Percentiles rank a stretch among this genome's conserved stretches.
Conservation (phyloP, 768 basidiomycete genomes). For the Myochromella boudieri region DNA sequence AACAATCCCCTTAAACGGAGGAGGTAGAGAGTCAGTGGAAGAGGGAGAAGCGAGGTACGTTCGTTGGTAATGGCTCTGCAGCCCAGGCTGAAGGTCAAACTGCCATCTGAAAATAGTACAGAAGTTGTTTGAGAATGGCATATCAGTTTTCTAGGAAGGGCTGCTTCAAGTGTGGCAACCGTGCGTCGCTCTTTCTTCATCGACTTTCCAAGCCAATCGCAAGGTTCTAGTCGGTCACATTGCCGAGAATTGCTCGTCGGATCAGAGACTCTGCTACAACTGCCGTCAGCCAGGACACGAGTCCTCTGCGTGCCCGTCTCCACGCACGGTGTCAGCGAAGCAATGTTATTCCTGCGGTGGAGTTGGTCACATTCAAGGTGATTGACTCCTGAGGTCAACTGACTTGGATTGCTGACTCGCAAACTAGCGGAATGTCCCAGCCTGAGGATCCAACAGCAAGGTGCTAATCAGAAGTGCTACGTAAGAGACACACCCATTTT, state of each 20-base stretch:
- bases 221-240: constrained; percentile 79
- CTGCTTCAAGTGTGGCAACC: constrained; percentile 92
- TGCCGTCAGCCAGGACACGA: constrained; percentile 95
- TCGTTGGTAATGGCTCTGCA: too few relatives aligned
- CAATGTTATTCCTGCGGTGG: constrained; percentile 95
- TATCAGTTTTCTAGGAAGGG: constrained; percentile 85
- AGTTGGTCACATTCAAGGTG: constrained; percentile 81
- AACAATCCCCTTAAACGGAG: constrained; percentile 52
- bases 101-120: constrained; percentile 19
- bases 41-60: constrained; percentile 72
- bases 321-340: constrained; percentile 79
- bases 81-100: too few relatives aligned
- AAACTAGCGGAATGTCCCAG: constrained; percentile 75
- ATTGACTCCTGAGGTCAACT: neutral
- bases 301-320: constrained; percentile 83
- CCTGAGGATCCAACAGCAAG: constrained; percentile 63
- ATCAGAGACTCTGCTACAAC: constrained; percentile 90
- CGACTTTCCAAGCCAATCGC: constrained; percentile 6
- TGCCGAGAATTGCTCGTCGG: constrained; percentile 88
- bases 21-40: constrained; percentile 70
- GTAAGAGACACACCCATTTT: constrained; percentile 41
- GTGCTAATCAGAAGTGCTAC: constrained; percentile 79
- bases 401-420: constrained; percentile 1
- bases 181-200: constrained; percentile 44
- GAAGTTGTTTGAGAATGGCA: constrained; percentile 64